These are phyloP conservation scores for Curvularia hawaiiensis DNA, from an alignment of 2,329 filamentous ascomycete genomes.

Conservation along the genomic window DNA sequence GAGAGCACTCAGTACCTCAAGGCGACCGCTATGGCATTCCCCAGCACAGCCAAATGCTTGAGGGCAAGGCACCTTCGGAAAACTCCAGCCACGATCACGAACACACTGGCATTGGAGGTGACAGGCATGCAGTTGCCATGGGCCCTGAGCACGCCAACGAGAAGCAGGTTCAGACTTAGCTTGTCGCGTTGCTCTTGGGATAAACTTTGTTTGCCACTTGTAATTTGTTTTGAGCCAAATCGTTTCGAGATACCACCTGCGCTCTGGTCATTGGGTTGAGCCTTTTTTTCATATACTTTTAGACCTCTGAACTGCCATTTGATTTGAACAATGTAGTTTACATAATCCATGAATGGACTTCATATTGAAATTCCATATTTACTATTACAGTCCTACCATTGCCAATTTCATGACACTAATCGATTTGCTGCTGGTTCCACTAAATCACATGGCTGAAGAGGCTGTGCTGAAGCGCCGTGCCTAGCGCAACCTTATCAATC, in stretches of 20 bases:
- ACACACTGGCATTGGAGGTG: conserved; percentile 57
- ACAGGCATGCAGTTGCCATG: conserved; percentile 58
- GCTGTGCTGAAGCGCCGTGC: neutral
- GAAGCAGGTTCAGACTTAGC: conserved; percentile 24
- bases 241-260: conserved; percentile 43
- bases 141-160: conserved; percentile 51
- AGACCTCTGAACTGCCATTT: conserved; percentile 11
- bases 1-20: conserved; percentile 67
- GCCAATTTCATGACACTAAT: too few relatives aligned
- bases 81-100: conserved; percentile 51
- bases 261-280: conserved; percentile 28
- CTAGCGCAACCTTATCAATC: conserved; percentile 24
- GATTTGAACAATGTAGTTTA: conserved; percentile 19
- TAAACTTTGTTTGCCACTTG: conserved; percentile 15
- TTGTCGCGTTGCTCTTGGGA: conserved; percentile 16
- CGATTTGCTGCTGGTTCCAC: neutral
- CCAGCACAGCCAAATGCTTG: conserved; percentile 70
- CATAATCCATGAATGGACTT: conserved; percentile 17
- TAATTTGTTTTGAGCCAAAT: conserved; percentile 22
- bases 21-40: conserved; percentile 71
- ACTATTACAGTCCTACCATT: neutral
- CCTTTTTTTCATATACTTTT: conserved; percentile 15
- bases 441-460: neutral
- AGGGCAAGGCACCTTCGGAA: conserved; percentile 59
- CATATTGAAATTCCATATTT: conserved; percentile 4